Percentiles rank a stretch among this genome's conserved stretches.
These are phyloP conservation scores for Aegilops tauschii DNA, from an alignment of 176 grass and related monocot genomes.

Conservation along the genomic window DNA sequence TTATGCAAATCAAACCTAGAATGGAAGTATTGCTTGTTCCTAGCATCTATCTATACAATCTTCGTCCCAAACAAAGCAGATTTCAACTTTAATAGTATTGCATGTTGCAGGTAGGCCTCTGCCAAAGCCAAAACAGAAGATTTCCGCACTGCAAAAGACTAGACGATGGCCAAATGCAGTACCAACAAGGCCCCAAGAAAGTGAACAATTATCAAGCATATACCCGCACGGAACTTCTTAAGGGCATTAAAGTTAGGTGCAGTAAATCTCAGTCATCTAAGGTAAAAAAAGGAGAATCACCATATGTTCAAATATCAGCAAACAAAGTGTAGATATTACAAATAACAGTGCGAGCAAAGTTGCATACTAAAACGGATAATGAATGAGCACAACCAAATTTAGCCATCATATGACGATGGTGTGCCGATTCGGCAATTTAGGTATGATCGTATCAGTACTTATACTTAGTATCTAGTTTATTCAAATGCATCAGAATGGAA, in stretches of 20 bases:
- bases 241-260: background rate
- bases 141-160: background rate
- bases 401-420: background rate
- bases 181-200: background rate
- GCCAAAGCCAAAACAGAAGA: background rate
- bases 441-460: background rate
- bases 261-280: background rate
- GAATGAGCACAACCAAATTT: background rate
- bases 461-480: background rate
- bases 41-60: background rate
- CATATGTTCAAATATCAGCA: background rate
- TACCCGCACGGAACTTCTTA: background rate
- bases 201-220: background rate
- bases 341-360: background rate
- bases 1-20: conserved; percentile 7
- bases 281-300: background rate
- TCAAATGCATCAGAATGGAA: background rate
- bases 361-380: background rate
- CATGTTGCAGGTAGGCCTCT: background rate
- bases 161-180: background rate
- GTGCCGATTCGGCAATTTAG: background rate
- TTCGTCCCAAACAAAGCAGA: background rate
- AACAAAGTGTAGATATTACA: background rate
- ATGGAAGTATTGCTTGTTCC: conserved; percentile 10
- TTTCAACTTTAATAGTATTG: background rate